Evolutionary conservation across 495 filamentous ascomycete genomes (phyloP).

Genomic region (Aspergillus diversus): DNA sequence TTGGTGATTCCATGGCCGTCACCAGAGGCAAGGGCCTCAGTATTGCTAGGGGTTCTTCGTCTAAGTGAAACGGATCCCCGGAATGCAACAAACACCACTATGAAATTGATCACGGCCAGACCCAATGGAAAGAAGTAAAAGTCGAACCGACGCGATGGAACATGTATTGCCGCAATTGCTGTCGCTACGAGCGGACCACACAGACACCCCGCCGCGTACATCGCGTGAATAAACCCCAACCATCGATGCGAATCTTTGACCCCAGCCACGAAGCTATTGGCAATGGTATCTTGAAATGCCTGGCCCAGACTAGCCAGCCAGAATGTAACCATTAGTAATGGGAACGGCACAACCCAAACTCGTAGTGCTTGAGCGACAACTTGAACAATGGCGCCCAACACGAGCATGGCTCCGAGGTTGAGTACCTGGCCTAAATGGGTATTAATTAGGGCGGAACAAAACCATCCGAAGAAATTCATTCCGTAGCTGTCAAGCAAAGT

Average conservation of each 20-base stretch:
- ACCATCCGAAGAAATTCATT: conserved; percentile 35
- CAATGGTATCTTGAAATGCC: conserved; percentile 40
- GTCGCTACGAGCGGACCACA: conserved; percentile 34
- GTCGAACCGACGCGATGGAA: conserved; percentile 26
- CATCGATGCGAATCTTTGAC: conserved; percentile 33
- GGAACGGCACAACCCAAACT: conserved; percentile 34
- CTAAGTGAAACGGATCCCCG: too few species aligned
- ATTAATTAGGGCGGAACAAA: conserved; percentile 36
- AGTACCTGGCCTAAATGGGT: conserved; percentile 31
- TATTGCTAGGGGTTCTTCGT: conserved; percentile 17
- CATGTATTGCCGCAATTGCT: conserved; percentile 30
- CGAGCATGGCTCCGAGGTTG: conserved; percentile 31
- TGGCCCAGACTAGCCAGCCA: conserved; percentile 38
- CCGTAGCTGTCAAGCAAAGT: too few species aligned
- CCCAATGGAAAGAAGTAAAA: conserved; percentile 35
- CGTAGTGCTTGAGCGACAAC: conserved; percentile 33
- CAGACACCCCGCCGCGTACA: conserved; percentile 41
- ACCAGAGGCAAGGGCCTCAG: background rate
- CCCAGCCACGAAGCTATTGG: conserved; percentile 36
- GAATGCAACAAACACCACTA: conserved; percentile 26
- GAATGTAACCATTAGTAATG: conserved; percentile 35
- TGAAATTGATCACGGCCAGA: conserved; percentile 29
- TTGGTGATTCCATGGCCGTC: background rate
- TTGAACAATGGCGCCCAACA: conserved; percentile 30
- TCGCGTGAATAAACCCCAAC: conserved; percentile 41